Conservation (phyloP, 352 stramenopile species). For the Globisporangium emineosum region DNA sequence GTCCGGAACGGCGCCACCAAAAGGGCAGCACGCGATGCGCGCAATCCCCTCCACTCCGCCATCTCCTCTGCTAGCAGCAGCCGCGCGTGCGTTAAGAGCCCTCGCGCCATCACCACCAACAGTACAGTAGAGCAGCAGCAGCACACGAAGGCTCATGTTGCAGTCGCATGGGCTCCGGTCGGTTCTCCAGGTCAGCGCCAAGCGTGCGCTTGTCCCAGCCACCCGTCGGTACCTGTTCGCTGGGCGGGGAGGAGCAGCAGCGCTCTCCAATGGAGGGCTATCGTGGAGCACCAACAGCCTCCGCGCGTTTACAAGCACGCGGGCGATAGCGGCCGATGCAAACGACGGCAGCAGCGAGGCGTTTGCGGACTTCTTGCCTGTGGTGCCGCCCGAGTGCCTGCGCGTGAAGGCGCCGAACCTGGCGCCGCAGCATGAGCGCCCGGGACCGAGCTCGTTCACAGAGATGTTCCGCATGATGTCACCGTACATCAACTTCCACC, state of each 20-base stretch:
- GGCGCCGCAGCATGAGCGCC: slow-evolving; percentile 19
- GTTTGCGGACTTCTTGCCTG: slow-evolving; percentile 62
- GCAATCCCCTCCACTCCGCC: slow-evolving; percentile 5
- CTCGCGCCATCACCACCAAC: neutral
- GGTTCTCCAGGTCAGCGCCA: slow-evolving; percentile 10
- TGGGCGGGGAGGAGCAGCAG: neutral
- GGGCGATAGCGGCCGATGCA: neutral
- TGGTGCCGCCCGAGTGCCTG: slow-evolving; percentile 77
- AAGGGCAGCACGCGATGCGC: neutral
- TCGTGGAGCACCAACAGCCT: neutral
- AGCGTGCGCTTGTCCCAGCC: slow-evolving; percentile 3
- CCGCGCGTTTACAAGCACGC: slow-evolving; percentile 7
- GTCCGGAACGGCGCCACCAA: slow-evolving; percentile 1
- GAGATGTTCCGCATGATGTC: slow-evolving; percentile 95
- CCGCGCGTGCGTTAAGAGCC: neutral
- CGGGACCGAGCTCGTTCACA: slow-evolving; percentile 67
- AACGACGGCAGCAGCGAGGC: slow-evolving; percentile 2
- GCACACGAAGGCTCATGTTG: slow-evolving; percentile 6
- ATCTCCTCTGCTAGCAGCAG: neutral
- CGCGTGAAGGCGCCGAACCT: slow-evolving; percentile 41
- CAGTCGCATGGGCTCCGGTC: slow-evolving; percentile 9
- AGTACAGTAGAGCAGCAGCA: neutral
- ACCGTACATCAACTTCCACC: slow-evolving; percentile 98
- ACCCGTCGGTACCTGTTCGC: slow-evolving; percentile 7
- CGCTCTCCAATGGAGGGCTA: neutral